A percentile compares a stretch with the other conserved stretches of the same genome.
Evolutionary conservation across 2,329 filamentous ascomycete species (phyloP).

Genomic region (Phoma sp.): DNA sequence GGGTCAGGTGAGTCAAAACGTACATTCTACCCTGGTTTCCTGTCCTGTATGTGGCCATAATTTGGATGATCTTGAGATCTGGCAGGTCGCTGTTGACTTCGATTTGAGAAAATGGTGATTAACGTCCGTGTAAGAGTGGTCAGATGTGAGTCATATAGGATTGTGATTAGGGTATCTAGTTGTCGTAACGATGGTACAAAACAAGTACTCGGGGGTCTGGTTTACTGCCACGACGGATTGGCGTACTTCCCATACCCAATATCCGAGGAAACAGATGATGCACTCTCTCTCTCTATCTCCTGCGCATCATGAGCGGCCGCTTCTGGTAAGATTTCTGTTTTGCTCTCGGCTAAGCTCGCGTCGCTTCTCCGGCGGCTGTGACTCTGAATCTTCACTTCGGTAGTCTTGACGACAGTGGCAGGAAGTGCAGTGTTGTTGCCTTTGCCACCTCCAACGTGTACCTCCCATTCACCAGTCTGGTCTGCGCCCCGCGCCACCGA

Average conservation of each 20-base stretch:
- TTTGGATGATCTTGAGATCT: too few species aligned
- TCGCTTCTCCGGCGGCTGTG: conserved; percentile 22
- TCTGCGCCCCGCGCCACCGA: conserved; percentile 15
- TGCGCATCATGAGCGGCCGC: conserved; percentile 8
- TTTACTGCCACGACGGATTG: conserved; percentile 15
- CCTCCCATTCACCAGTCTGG: conserved; percentile 19
- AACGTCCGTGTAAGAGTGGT: neutral
- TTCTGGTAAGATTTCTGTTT: conserved; percentile 21
- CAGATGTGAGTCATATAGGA: neutral
- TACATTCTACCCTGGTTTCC: too few species aligned
- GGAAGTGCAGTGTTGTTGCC: conserved; percentile 12
- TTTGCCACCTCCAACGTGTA: conserved; percentile 22
- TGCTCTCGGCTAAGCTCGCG: conserved; percentile 23
- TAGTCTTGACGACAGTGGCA: conserved; percentile 25
- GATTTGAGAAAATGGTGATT: too few species aligned
- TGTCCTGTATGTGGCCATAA: too few species aligned
- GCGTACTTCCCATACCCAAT: conserved; percentile 18
- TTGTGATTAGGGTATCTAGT: neutral
- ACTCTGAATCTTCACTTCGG: conserved; percentile 29
- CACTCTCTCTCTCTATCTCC: conserved; percentile 17
- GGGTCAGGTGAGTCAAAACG: too few species aligned
- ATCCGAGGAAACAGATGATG: conserved; percentile 24
- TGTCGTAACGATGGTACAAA: neutral
- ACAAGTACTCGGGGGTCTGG: neutral
- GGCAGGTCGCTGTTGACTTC: too few species aligned